Evolutionary conservation across 768 basidiomycete species (phyloP).

Genomic region (Hericium coralloides): DNA sequence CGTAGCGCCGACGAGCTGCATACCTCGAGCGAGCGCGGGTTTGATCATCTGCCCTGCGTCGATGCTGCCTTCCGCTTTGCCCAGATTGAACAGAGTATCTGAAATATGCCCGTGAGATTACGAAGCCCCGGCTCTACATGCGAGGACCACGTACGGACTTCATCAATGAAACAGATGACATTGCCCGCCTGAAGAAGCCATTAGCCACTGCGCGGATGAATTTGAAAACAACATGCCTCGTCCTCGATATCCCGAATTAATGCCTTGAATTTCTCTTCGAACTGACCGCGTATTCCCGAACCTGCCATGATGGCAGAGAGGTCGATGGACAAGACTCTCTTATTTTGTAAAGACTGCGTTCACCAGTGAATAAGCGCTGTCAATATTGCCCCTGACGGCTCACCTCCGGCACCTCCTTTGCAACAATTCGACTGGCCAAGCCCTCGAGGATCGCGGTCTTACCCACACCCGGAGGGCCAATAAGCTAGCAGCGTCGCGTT

Average conservation of each 20-base stretch:
- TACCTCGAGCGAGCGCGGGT: constrained; percentile 77
- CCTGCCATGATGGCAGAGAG: constrained; percentile 80
- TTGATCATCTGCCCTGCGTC: constrained; percentile 94
- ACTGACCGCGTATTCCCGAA: constrained; percentile 85
- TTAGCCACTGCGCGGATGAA: constrained; percentile 15
- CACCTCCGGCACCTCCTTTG: constrained; percentile 88
- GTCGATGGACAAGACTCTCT: constrained; percentile 83
- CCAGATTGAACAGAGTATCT: constrained; percentile 81
- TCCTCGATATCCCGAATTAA: constrained; percentile 86
- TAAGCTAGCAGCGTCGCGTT: constrained; percentile 36
- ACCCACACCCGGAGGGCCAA: constrained; percentile 84
- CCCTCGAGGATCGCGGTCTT: constrained; percentile 93
- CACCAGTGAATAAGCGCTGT: background rate
- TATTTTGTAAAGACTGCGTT: constrained; percentile 68
- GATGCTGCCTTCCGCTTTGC: constrained; percentile 86
- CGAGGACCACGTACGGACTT: constrained; percentile 61
- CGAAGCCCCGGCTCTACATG: background rate
- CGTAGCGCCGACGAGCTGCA: constrained; percentile 86
- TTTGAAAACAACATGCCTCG: constrained; percentile 35
- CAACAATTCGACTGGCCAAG: constrained; percentile 76
- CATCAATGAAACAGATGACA: constrained; percentile 90
- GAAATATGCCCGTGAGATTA: background rate
- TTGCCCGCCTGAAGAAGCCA: constrained; percentile 42
- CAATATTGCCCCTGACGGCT: constrained; percentile 8
- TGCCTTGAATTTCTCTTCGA: constrained; percentile 90